phyloP scores from a whole-genome alignment of 345 rosid species.

The Acer campestre region DNA sequence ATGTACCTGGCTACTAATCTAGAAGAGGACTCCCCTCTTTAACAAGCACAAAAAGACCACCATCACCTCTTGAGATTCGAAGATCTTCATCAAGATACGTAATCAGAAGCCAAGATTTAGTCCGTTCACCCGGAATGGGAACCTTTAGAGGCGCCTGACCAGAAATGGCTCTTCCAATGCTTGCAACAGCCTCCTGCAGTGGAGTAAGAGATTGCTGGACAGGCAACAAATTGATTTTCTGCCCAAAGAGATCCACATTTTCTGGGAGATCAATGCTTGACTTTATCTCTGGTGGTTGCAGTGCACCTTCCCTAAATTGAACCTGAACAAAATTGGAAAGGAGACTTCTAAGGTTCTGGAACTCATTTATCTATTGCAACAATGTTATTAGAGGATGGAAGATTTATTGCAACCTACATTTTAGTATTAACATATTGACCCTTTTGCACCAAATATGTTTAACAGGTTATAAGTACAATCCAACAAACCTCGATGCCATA shows the following conservation, averaged over 20 bases:
- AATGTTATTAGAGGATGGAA: not conserved
- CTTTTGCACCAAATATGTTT: not conserved
- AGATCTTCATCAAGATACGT: slow-evolving; percentile 89
- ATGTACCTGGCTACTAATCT: slow-evolving; percentile 38
- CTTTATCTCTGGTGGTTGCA: slow-evolving; percentile 85
- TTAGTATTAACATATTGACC: not conserved
- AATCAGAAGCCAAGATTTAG: slow-evolving; percentile 81
- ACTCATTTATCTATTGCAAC: not conserved
- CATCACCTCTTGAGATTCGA: slow-evolving; percentile 93
- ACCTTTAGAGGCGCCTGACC: slow-evolving; percentile 85
- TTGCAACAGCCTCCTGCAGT: slow-evolving; percentile 71
- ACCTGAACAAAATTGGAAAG: slow-evolving; percentile 51
- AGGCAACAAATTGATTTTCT: slow-evolving; percentile 63
- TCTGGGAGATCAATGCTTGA: slow-evolving; percentile 74
- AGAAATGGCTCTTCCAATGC: slow-evolving; percentile 63
- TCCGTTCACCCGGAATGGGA: slow-evolving; percentile 74
- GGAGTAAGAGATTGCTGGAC: slow-evolving; percentile 79
- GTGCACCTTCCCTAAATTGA: slow-evolving; percentile 78
- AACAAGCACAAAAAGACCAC: slow-evolving; percentile 91
- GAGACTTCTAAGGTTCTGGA: not conserved
- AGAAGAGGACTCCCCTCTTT: slow-evolving; percentile 92
- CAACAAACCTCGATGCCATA: not conserved
- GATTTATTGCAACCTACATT: not conserved
- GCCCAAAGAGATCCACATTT: slow-evolving; percentile 68
- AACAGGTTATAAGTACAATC: not conserved